Evolutionary conservation across 306 rosid genomes (phyloP).

Genomic region (Cajanus cajan): DNA sequence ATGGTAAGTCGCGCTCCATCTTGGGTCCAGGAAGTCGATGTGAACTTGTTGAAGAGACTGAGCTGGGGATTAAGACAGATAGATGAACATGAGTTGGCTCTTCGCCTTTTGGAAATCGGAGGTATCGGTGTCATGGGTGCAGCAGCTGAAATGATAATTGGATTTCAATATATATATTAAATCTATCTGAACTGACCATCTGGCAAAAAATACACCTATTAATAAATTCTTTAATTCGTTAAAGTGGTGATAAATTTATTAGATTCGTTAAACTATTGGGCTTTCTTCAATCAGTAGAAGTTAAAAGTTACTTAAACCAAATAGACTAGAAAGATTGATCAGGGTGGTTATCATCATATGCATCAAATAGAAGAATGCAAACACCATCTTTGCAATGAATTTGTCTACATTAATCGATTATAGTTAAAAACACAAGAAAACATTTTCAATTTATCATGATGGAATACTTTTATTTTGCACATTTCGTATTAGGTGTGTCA

Average conservation of each 20-base stretch:
- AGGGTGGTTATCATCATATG: background rate
- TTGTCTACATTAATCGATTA: background rate
- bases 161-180: constrained; percentile 41
- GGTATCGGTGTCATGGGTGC: constrained; percentile 79
- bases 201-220: background rate
- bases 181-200: constrained; percentile 1
- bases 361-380: background rate
- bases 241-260: no score
- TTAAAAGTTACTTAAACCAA: background rate
- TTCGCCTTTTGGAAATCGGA: constrained; percentile 70
- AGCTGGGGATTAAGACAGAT: constrained; percentile 63
- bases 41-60: constrained; percentile 62
- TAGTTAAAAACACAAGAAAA: background rate
- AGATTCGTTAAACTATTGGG: background rate
- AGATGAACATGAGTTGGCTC: constrained; percentile 76
- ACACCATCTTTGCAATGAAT: background rate
- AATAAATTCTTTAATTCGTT: background rate
- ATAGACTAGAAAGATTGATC: background rate
- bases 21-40: constrained; percentile 67
- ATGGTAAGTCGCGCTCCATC: constrained; percentile 60
- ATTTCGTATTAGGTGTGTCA: background rate
- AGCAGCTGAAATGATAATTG: constrained; percentile 72
- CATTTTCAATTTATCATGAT: background rate
- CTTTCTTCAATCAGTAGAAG: background rate
- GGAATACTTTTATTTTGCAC: background rate